Evolutionary conservation across 176 grass and related monocot genomes (phyloP).

Genomic region (Aegilops umbellulata): DNA sequence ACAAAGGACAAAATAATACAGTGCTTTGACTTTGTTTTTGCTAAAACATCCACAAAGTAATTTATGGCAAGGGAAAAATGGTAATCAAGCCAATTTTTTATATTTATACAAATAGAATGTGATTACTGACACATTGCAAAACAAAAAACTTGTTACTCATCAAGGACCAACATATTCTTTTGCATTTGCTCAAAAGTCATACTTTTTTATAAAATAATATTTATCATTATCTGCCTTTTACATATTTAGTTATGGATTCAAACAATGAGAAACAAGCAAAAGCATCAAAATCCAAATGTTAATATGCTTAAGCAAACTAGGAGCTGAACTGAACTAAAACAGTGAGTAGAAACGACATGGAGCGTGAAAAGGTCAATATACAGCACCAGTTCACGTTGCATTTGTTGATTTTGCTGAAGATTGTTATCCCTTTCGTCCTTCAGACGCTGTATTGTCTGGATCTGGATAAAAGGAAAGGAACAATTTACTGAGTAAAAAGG

Average conservation of each 20-base stretch:
- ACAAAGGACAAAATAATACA: background rate
- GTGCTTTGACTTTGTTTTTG: background rate
- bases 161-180: background rate
- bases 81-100: background rate
- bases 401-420: constrained; percentile 91
- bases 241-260: constrained; percentile 11
- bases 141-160: background rate
- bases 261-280: constrained; percentile 3
- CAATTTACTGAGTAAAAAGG: constrained; percentile 18
- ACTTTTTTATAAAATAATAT: background rate
- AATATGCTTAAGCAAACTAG: constrained; percentile 5
- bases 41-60: background rate
- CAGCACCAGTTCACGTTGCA: constrained; percentile 79
- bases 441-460: constrained; percentile 64
- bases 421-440: constrained; percentile 83
- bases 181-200: constrained; percentile 3
- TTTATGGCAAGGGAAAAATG: background rate
- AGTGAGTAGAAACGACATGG: background rate
- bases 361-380: background rate
- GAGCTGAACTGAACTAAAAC: constrained; percentile 4
- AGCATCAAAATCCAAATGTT: background rate
- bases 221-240: background rate
- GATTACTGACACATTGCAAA: background rate
- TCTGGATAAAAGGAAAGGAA: constrained; percentile 38
- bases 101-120: background rate